Percentiles rank a stretch among this genome's conserved stretches.
These are phyloP conservation scores for Silene conica DNA, from an alignment of 148 eudicot genomes.

Conservation along the genomic window DNA sequence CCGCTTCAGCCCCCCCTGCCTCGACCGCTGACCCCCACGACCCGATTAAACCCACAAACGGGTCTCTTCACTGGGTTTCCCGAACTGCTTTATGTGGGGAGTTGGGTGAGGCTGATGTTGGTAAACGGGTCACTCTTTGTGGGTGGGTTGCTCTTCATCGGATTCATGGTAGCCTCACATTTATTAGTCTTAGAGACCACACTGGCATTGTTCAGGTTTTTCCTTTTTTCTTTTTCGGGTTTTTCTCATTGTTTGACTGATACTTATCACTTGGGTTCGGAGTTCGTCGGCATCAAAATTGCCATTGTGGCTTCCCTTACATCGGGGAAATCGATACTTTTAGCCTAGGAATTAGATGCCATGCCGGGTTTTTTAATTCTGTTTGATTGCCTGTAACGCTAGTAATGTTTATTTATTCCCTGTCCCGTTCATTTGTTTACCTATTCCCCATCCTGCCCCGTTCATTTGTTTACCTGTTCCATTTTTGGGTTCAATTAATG, in stretches of 20 bases:
- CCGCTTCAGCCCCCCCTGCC: slow-evolving; percentile 13
- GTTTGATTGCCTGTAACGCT: no score
- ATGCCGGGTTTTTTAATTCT: no score
- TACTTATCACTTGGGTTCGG: no score
- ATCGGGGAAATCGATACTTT: not conserved
- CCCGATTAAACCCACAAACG: slow-evolving; percentile 24
- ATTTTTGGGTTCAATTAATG: no score
- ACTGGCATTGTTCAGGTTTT: slow-evolving; percentile 82
- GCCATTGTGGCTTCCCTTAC: no score
- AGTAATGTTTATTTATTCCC: no score
- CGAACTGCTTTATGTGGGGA: slow-evolving; percentile 66
- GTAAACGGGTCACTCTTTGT: slow-evolving; percentile 70
- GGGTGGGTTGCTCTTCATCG: slow-evolving; percentile 96
- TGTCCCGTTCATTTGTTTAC: no score
- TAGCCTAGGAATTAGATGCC: not conserved
- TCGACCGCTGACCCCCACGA: slow-evolving; percentile 16
- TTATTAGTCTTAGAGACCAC: slow-evolving; percentile 73
- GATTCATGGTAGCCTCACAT: slow-evolving; percentile 76
- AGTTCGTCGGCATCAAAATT: no score
- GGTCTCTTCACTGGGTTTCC: slow-evolving; percentile 59
- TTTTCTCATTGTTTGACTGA: no score
- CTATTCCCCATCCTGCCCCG: no score
- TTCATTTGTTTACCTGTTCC: no score
- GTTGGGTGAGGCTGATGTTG: slow-evolving; percentile 62
- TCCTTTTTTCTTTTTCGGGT: no score